Conservation (phyloP, 1,284 basidiomycete genomes). For the Taiwanofungus camphoratus region DNA sequence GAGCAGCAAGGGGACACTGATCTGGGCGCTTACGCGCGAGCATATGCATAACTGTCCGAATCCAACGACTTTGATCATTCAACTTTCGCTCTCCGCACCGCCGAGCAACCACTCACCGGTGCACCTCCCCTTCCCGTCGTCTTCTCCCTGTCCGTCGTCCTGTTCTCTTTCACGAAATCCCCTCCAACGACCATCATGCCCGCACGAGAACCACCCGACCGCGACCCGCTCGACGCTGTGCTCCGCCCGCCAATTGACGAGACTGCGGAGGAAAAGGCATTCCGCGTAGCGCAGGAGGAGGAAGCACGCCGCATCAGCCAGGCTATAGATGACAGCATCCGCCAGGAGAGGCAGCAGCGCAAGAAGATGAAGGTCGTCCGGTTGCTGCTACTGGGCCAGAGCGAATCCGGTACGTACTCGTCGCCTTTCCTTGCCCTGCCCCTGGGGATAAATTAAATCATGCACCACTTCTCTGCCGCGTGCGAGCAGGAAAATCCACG, state of each 20-base stretch:
- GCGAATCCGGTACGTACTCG: constrained; percentile 56
- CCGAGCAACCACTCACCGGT: constrained; percentile 10
- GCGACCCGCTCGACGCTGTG: constrained; percentile 60
- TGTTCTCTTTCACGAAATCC: constrained; percentile 29
- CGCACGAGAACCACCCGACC: constrained; percentile 38
- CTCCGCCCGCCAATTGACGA: constrained; percentile 60
- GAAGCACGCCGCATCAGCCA: constrained; percentile 56
- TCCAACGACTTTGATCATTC: constrained; percentile 12
- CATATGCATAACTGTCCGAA: too few relatives aligned
- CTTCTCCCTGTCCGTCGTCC: constrained; percentile 18
- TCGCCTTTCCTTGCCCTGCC: background rate
- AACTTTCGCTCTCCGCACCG: constrained; percentile 24
- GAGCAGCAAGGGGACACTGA: too few relatives aligned
- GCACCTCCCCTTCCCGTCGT: constrained; percentile 9
- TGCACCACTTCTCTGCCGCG: background rate
- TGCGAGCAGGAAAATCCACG: constrained; percentile 48
- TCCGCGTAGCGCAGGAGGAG: constrained; percentile 50
- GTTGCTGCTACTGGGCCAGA: constrained; percentile 65
- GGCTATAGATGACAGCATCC: constrained; percentile 52
- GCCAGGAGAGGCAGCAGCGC: constrained; percentile 29
- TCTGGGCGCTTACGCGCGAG: too few relatives aligned
- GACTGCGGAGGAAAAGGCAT: constrained; percentile 45
- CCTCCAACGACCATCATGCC: constrained; percentile 48
- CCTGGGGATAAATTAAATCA: constrained; percentile 3
- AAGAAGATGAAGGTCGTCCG: constrained; percentile 57